A percentile compares a stretch with the other conserved stretches of the same genome.
Evolutionary conservation across 169 alveolate species (phyloP).

Genomic region (Plasmodium gallinaceum): DNA sequence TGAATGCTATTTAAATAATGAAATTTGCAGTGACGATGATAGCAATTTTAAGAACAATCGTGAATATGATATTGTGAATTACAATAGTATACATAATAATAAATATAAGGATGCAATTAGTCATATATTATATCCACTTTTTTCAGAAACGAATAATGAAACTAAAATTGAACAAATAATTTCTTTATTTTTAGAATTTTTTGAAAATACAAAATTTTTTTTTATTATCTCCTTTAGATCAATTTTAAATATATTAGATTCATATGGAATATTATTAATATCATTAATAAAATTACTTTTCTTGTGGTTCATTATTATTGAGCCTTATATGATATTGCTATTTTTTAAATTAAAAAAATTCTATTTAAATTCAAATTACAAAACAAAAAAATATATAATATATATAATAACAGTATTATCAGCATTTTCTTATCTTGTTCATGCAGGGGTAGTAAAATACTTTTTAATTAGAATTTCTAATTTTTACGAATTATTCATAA

Average conservation of each 20-base stretch:
- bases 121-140: constrained; percentile 20
- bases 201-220: constrained; percentile 47
- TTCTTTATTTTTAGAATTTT: constrained; percentile 53
- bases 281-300: constrained; percentile 39
- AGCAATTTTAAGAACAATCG: neutral
- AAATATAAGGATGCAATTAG: constrained; percentile 19
- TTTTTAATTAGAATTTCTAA: constrained; percentile 41
- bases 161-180: constrained; percentile 12
- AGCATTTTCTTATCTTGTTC: constrained; percentile 13
- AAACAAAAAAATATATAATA: constrained; percentile 43
- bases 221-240: constrained; percentile 17
- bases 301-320: constrained; percentile 58
- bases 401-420: constrained; percentile 1
- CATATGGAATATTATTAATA: constrained; percentile 66
- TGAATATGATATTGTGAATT: neutral
- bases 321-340: constrained; percentile 49
- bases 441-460: constrained; percentile 36
- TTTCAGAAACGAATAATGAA: constrained; percentile 20
- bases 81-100: neutral
- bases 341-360: constrained; percentile 34
- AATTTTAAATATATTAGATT: constrained; percentile 22
- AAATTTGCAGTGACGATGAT: neutral
- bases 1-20: constrained; percentile 1
- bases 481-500: constrained; percentile 26
- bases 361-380: constrained; percentile 21